Conservation (phyloP, 108 stramenopile genomes). For the Cyclotella atomus region DNA sequence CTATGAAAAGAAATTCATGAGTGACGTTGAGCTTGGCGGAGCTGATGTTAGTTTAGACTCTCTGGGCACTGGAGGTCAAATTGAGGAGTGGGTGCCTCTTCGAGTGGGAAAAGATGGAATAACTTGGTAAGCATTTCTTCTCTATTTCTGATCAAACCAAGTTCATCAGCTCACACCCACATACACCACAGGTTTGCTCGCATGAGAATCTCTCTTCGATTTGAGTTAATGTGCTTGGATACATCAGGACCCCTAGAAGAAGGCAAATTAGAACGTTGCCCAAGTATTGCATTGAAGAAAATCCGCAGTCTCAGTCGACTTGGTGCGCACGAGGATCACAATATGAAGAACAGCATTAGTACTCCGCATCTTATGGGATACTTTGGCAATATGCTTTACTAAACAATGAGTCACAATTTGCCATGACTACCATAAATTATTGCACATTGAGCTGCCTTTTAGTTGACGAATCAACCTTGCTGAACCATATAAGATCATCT, state of each 20-base stretch:
- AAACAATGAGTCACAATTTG: not conserved
- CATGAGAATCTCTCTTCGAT: constrained; percentile 79
- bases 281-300: constrained; percentile 72
- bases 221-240: constrained; percentile 85
- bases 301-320: constrained; percentile 70
- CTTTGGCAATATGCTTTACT: constrained; percentile 33
- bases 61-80: constrained; percentile 74
- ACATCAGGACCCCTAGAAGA: constrained; percentile 28
- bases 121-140: constrained; percentile 60
- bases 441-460: not conserved
- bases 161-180: too few relatives aligned
- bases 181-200: constrained; percentile 72
- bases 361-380: constrained; percentile 48
- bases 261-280: constrained; percentile 43
- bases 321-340: constrained; percentile 71
- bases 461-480: constrained; percentile 10
- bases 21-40: constrained; percentile 71
- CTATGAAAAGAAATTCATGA: constrained; percentile 92
- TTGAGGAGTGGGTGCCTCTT: constrained; percentile 91
- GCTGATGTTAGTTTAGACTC: constrained; percentile 84
- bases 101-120: constrained; percentile 75
- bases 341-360: constrained; percentile 35
- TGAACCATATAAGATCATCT: constrained; percentile 30
- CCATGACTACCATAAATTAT: not conserved
- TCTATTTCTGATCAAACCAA: too few relatives aligned